Base-by-base conservation (phyloP, 768 basidiomycete species). In the Lanmaoa rubissima region DNA sequence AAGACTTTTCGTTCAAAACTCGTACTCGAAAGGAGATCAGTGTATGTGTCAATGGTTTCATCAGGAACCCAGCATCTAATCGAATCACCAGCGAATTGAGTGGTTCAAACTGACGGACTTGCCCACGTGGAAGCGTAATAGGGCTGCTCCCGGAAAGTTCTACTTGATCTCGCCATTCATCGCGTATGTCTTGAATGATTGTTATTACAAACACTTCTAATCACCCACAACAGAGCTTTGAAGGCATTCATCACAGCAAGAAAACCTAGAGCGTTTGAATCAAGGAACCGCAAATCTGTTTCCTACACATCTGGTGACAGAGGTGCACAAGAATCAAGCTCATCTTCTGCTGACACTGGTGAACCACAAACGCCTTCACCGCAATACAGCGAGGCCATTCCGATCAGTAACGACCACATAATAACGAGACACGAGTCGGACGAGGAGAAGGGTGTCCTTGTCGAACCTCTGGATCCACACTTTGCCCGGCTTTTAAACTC, bases 1-100 rank as follows among this genome's bases (percentile, higher is more conserved):
- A 98, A 74, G 85, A 90, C 65, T 94, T 85, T 60, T 79, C 80
- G 3, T 99, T 99, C 76, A 82, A 90, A 73, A 97, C 97, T 6
- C 88, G 89, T 72, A 99, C 97, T 2, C 80, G 96, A 54, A 99
- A 98, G 74, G 97, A 99, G 78, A 99, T 99, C 64, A 96, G 94
- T 68, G 95, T 97, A 79, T 67, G 86, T 70, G 51, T 14, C 24
- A 24, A 44, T 41, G 26, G 17, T 61, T 39, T 55, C 40, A 46
- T 46, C 42, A 14, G 39, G 54, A 48, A 32, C 36, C 21, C 47
- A 38, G 45, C 28, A 36, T 57, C 60, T 65, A 39, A 59, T 51
- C 55, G 34, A 36, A n/a, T 52, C 21, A 43, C 38, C 68, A 98
- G 95, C 92, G 92, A 78, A 98, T 98, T 63, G 88, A 94, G 69